These are phyloP conservation scores for Epichloe bromicola DNA, from an alignment of 2,329 filamentous ascomycete species.

Conservation along the genomic window DNA sequence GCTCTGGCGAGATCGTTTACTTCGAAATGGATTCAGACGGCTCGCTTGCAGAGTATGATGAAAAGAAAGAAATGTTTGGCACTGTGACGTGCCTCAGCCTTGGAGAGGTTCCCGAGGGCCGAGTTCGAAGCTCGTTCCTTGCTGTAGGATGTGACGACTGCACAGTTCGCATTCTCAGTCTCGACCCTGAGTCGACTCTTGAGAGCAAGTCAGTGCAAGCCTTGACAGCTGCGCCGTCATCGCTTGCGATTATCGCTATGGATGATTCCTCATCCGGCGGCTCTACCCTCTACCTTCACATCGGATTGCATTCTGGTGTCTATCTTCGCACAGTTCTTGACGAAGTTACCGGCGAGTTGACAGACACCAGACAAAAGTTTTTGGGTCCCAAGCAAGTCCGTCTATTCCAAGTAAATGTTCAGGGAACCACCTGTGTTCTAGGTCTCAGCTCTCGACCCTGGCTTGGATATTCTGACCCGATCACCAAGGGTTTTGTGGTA, in stretches of 20 bases:
- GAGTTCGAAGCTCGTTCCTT: conserved; percentile 78
- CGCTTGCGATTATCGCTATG: conserved; percentile 89
- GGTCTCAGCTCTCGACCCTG: conserved; percentile 89
- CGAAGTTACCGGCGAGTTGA: conserved; percentile 88
- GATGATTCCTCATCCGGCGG: conserved; percentile 82
- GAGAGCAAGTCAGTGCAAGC: conserved; percentile 93
- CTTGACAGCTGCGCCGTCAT: conserved; percentile 77
- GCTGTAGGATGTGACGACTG: conserved; percentile 96
- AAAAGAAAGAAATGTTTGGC: conserved; percentile 88
- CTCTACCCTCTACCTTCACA: conserved; percentile 84
- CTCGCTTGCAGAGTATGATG: conserved; percentile 82
- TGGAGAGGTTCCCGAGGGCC: conserved; percentile 82
- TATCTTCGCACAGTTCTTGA: conserved; percentile 92
- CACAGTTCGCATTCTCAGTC: conserved; percentile 81
- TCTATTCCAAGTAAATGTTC: conserved; percentile 80
- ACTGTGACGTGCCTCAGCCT: conserved; percentile 93
- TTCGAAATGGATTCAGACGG: conserved; percentile 95
- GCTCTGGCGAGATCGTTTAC: conserved; percentile 92
- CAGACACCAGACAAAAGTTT: conserved; percentile 89
- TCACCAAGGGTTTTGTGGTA: conserved; percentile 78
- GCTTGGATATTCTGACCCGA: conserved; percentile 84
- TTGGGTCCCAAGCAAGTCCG: conserved; percentile 82
- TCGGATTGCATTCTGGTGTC: conserved; percentile 88
- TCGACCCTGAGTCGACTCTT: conserved; percentile 80
- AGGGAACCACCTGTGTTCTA: conserved; percentile 72